Conservation (phyloP, 768 basidiomycete species). For the Epithele typhae region DNA sequence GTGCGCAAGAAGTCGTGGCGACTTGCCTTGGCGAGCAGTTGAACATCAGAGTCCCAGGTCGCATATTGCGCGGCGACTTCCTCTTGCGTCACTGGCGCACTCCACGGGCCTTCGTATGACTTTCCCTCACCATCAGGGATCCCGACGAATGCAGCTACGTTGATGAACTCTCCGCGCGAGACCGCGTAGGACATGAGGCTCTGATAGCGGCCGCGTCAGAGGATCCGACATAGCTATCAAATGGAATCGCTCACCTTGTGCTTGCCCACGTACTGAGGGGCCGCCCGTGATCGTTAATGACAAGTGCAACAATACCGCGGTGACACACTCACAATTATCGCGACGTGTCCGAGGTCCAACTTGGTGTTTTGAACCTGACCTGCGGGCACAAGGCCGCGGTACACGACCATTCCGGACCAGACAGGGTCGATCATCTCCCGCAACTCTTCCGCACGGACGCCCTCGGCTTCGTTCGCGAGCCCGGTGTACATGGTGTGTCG, state of each 20-base stretch:
- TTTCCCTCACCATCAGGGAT: conserved; percentile 15
- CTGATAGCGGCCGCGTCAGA: too few relatives aligned
- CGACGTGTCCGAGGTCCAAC: too few relatives aligned
- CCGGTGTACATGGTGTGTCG: conserved; percentile 2
- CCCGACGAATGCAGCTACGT: conserved; percentile 20
- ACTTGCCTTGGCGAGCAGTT: too few relatives aligned
- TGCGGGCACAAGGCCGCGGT: conserved; percentile 34
- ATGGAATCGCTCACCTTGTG: conserved; percentile 15
- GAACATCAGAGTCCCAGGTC: conserved; percentile 13
- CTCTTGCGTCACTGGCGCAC: too few relatives aligned
- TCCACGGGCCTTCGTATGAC: conserved; percentile 19
- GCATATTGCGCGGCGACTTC: conserved; percentile 6
- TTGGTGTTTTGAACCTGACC: too few relatives aligned
- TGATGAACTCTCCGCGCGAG: conserved; percentile 21
- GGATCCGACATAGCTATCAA: too few relatives aligned
- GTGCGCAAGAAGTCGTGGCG: too few relatives aligned
- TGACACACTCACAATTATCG: too few relatives aligned
- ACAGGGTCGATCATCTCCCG: conserved; percentile 23
- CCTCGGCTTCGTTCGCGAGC: conserved; percentile 1
- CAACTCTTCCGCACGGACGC: conserved; percentile 2
- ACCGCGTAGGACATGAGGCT: conserved; percentile 30
- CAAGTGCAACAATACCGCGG: too few relatives aligned
- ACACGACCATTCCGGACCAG: conserved; percentile 39
- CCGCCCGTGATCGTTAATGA: background rate
- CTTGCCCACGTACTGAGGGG: conserved; percentile 24